These are phyloP conservation scores for Wickerhamiella hasegawae DNA, from an alignment of 805 yeast species.

Conservation along the genomic window DNA sequence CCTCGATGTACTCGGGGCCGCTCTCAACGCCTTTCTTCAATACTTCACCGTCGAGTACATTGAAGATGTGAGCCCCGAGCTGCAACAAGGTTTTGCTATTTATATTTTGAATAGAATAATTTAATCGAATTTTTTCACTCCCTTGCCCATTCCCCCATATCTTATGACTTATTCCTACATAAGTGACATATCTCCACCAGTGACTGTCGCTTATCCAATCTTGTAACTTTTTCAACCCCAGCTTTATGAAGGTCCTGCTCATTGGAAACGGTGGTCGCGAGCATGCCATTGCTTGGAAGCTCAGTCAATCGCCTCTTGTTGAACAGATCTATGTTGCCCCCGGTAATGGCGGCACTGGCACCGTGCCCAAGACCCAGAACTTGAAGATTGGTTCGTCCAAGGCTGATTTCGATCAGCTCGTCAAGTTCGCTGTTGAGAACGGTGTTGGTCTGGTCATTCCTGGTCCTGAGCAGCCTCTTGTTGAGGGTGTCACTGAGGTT, in stretches of 20 bases:
- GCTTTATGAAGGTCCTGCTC: conserved; percentile 47
- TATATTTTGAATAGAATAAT: neutral
- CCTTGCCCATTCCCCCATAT: neutral
- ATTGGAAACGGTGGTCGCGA: conserved; percentile 99
- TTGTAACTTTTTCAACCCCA: no score
- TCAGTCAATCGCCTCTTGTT: conserved; percentile 63
- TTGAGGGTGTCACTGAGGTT: conserved; percentile 69
- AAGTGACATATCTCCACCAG: neutral
- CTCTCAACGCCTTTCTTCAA: neutral
- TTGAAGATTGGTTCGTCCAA: conserved; percentile 52
- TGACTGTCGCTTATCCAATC: no score
- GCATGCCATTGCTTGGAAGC: conserved; percentile 89
- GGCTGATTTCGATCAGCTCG: conserved; percentile 52
- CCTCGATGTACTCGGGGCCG: neutral
- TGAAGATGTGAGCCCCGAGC: neutral
- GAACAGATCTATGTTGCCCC: conserved; percentile 77
- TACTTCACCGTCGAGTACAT: neutral
- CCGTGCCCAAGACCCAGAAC: conserved; percentile 41
- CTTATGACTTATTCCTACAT: neutral
- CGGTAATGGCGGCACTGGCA: conserved; percentile 79
- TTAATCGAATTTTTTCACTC: neutral
- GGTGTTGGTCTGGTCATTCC: conserved; percentile 67
- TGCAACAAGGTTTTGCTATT: neutral
- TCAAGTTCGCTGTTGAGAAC: conserved; percentile 55
- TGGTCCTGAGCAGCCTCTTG: conserved; percentile 98